Percentiles rank a stretch among this genome's conserved stretches.
phyloP scores from a whole-genome alignment of 2,329 filamentous ascomycete genomes.

The Cyphellophora attinorum region DNA sequence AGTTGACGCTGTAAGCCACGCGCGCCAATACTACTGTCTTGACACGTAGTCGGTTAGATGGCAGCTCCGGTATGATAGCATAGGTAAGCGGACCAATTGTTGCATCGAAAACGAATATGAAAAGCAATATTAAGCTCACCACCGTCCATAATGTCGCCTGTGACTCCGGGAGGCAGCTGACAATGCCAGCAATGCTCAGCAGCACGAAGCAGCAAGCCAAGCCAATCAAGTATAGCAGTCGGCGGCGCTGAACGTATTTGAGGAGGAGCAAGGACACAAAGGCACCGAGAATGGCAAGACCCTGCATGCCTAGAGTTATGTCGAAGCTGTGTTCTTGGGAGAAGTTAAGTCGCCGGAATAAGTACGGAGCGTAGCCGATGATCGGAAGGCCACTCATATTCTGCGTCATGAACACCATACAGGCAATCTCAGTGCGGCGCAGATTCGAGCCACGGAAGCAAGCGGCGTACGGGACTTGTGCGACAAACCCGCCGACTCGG shows the following conservation, averaged over 20 bases:
- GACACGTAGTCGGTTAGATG: conserved; percentile 43
- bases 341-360: conserved; percentile 28
- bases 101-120: conserved; percentile 45
- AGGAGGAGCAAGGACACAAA: conserved; percentile 14
- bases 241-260: not conserved
- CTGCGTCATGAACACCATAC: conserved; percentile 23
- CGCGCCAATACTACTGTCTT: conserved; percentile 46
- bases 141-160: conserved; percentile 19
- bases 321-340: conserved; percentile 24
- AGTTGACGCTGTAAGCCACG: conserved; percentile 40
- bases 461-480: conserved; percentile 19
- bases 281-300: conserved; percentile 20
- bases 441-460: conserved; percentile 23
- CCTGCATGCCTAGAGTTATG: conserved; percentile 25
- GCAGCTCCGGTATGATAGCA: conserved; percentile 42
- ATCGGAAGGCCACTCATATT: conserved; percentile 21
- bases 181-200: conserved; percentile 20
- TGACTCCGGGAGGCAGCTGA: conserved; percentile 17
- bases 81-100: conserved; percentile 47
- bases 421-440: conserved; percentile 29
- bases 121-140: conserved; percentile 41
- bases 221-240: not conserved
- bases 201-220: conserved; percentile 30
- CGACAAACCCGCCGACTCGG: conserved; percentile 7
- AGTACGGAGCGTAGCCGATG: conserved; percentile 38